Percentiles rank a stretch among this genome's conserved stretches.
Evolutionary conservation across 2,329 filamentous ascomycete species (phyloP).

Genomic region (Aulographum hederae): DNA sequence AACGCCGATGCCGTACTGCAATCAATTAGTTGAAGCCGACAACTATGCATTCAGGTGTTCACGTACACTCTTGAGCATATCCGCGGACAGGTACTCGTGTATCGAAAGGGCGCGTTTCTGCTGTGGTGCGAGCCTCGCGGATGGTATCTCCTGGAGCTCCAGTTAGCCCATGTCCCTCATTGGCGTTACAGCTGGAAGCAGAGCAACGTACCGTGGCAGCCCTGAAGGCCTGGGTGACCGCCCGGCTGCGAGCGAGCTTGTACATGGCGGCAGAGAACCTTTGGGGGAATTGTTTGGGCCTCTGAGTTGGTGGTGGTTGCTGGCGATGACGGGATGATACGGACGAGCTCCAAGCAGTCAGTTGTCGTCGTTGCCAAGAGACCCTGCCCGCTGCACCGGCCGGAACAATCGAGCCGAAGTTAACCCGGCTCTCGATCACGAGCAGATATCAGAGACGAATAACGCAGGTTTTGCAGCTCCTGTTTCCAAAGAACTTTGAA

Average conservation of each 20-base stretch:
- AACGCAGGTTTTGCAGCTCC: no score
- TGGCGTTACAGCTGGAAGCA: slow-evolving; percentile 8
- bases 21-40: slow-evolving; percentile 6
- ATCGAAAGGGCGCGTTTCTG: slow-evolving; percentile 85
- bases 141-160: slow-evolving; percentile 32
- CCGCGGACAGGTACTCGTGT: slow-evolving; percentile 94
- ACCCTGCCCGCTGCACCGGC: no score
- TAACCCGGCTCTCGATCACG: no score
- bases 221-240: slow-evolving; percentile 62
- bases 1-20: slow-evolving; percentile 86
- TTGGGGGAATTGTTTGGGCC: no score
- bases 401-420: no score
- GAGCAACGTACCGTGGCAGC: slow-evolving; percentile 48
- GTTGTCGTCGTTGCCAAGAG: no score
- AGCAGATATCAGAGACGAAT: no score
- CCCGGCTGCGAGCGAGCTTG: slow-evolving; percentile 67
- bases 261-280: slow-evolving; percentile 71
- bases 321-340: no score
- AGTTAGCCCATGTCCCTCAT: slow-evolving; percentile 1
- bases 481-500: no score
- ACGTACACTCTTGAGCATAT: slow-evolving; percentile 55
- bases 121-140: slow-evolving; percentile 42
- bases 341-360: no score
- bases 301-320: no score
- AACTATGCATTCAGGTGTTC: slow-evolving; percentile 1